These are phyloP conservation scores for Beauveria rudraprayagi DNA, from an alignment of 2,329 filamentous ascomycete species.

Conservation along the genomic window DNA sequence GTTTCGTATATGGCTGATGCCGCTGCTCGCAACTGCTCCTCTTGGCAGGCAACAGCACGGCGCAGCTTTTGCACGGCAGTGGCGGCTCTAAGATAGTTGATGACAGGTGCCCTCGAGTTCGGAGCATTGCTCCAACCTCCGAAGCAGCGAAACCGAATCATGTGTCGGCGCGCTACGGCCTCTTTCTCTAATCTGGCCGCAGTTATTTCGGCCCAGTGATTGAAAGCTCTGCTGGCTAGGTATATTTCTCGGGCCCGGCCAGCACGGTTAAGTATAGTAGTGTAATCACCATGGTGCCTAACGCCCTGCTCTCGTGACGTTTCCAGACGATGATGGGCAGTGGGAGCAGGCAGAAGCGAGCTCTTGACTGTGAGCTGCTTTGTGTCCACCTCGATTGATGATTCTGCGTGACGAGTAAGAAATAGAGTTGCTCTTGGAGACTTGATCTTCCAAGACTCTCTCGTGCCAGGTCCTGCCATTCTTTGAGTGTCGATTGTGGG, in stretches of 20 bases:
- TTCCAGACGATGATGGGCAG: neutral
- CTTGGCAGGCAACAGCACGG: slow-evolving; percentile 21
- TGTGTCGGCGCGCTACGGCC: slow-evolving; percentile 59
- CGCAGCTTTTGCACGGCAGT: slow-evolving; percentile 27
- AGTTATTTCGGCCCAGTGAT: slow-evolving; percentile 56
- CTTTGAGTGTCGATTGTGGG: neutral
- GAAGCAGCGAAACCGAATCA: slow-evolving; percentile 49
- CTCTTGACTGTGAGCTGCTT: neutral
- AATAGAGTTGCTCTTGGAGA: neutral
- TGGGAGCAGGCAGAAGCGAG: neutral
- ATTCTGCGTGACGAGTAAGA: neutral
- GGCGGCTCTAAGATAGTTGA: slow-evolving; percentile 22
- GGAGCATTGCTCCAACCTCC: slow-evolving; percentile 28
- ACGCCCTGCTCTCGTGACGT: neutral
- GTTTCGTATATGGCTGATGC: slow-evolving; percentile 18
- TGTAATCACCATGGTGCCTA: neutral
- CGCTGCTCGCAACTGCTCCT: slow-evolving; percentile 20
- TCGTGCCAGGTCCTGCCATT: neutral
- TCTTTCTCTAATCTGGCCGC: slow-evolving; percentile 59
- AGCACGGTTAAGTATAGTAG: slow-evolving; percentile 39
- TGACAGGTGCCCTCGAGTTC: slow-evolving; percentile 20
- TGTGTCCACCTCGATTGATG: neutral
- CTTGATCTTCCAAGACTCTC: neutral
- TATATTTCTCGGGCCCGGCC: slow-evolving; percentile 57
- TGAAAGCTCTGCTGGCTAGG: slow-evolving; percentile 35